These are phyloP conservation scores for Mortierella sp. DNA, from an alignment of 371 early-diverging fungal species.

Conservation along the genomic window DNA sequence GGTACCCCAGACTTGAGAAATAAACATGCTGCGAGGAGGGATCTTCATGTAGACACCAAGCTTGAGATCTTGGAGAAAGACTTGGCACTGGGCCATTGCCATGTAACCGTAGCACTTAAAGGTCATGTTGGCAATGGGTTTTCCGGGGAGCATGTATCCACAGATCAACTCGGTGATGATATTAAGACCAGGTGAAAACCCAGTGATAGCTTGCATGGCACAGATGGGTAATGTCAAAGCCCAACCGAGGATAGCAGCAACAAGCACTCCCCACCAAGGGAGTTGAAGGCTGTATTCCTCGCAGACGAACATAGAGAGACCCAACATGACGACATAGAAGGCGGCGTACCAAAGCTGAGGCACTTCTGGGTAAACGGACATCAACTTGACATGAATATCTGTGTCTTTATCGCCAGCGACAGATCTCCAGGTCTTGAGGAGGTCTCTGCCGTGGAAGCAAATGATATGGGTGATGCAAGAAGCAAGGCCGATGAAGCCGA, in stretches of 20 bases:
- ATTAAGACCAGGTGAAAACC: conserved; percentile 76
- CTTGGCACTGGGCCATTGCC: conserved; percentile 62
- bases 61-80: conserved; percentile 60
- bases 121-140: conserved; percentile 54
- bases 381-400: conserved; percentile 78
- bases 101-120: conserved; percentile 66
- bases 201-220: conserved; percentile 80
- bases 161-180: conserved; percentile 76
- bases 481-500: conserved; percentile 69
- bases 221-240: conserved; percentile 82
- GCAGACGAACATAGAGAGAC: conserved; percentile 68
- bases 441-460: conserved; percentile 60
- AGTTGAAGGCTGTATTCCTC: conserved; percentile 67
- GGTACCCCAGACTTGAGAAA: conserved; percentile 56
- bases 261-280: conserved; percentile 77
- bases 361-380: conserved; percentile 73
- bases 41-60: conserved; percentile 74
- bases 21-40: conserved; percentile 59
- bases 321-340: conserved; percentile 69
- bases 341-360: conserved; percentile 80
- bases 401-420: conserved; percentile 54
- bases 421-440: conserved; percentile 52
- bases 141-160: conserved; percentile 70
- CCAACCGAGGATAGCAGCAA: conserved; percentile 72
- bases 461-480: conserved; percentile 71